Percentiles rank a stretch among this genome's conserved stretches.
phyloP scores from a whole-genome alignment of 2,329 filamentous ascomycete species.

The Apiospora arundinis region DNA sequence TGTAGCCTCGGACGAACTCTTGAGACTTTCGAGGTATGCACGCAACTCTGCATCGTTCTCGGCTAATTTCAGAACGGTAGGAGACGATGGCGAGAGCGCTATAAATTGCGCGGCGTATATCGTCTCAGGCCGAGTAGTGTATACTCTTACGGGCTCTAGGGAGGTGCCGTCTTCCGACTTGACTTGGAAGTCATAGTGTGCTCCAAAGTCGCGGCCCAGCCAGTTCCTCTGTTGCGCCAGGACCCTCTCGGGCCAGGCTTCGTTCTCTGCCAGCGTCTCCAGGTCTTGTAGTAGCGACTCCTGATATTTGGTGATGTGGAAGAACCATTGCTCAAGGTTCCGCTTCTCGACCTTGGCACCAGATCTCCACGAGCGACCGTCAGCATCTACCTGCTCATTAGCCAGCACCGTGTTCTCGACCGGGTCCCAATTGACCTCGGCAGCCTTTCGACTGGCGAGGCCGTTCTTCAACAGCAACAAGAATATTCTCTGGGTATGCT shows the following conservation, averaged over 20 bases:
- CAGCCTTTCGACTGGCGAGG: constrained; percentile 82
- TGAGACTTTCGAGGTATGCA: constrained; percentile 70
- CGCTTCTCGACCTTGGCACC: constrained; percentile 83
- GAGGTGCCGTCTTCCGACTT: constrained; percentile 49
- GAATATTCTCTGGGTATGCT: constrained; percentile 88
- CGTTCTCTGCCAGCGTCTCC: constrained; percentile 65
- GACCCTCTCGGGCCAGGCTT: constrained; percentile 83
- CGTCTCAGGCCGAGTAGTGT: constrained; percentile 85
- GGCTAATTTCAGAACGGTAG: constrained; percentile 68
- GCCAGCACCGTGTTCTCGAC: constrained; percentile 88
- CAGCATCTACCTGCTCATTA: constrained; percentile 91
- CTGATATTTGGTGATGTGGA: constrained; percentile 81
- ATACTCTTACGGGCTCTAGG: constrained; percentile 66
- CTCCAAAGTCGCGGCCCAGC: constrained; percentile 81
- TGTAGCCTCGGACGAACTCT: constrained; percentile 43
- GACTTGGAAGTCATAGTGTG: constrained; percentile 73
- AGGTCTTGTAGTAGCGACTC: constrained; percentile 76
- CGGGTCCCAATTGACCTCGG: constrained; percentile 89
- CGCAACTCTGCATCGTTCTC: constrained; percentile 65
- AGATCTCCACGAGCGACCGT: constrained; percentile 86
- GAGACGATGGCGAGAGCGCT: constrained; percentile 76
- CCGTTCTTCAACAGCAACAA: constrained; percentile 75
- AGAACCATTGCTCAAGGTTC: constrained; percentile 86
- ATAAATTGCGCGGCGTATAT: constrained; percentile 88
- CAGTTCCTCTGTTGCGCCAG: constrained; percentile 85